A percentile compares a stretch with the other conserved stretches of the same genome.
Evolutionary conservation across 164 flowering plant species (phyloP).

Genomic region (Vitis cinerea): DNA sequence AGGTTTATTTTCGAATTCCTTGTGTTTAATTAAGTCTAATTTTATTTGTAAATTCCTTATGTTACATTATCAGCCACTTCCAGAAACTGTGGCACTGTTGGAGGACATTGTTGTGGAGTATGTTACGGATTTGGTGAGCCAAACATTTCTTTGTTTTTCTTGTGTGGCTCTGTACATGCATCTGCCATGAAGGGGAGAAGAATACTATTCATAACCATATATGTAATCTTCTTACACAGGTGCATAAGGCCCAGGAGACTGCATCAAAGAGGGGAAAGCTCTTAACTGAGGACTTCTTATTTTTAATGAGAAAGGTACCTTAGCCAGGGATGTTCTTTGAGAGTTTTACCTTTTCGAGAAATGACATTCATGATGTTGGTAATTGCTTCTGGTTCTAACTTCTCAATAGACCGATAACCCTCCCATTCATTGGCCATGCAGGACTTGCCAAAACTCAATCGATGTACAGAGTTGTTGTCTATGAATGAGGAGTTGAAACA

Average conservation of each 20-base stretch:
- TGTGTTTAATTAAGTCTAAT: not conserved
- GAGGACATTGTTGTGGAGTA: slow-evolving; percentile 97
- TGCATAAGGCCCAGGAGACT: slow-evolving; percentile 83
- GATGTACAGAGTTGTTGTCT: slow-evolving; percentile 73
- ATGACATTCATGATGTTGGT: not conserved
- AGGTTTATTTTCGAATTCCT: no score
- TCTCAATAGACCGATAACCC: not conserved
- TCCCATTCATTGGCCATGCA: slow-evolving; percentile 21
- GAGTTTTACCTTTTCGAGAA: not conserved
- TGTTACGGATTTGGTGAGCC: slow-evolving; percentile 78
- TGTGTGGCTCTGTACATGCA: not conserved
- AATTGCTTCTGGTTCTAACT: no score
- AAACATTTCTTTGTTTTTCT: not conserved
- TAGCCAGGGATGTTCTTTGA: not conserved
- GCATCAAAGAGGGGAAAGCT: slow-evolving; percentile 90
- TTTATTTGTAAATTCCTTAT: not conserved
- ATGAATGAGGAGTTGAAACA: slow-evolving; percentile 98
- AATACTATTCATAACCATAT: not conserved
- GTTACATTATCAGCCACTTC: slow-evolving; percentile 68
- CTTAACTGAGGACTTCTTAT: slow-evolving; percentile 81
- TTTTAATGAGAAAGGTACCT: slow-evolving; percentile 78
- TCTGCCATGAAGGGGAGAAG: not conserved
- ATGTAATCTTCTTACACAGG: slow-evolving; percentile 34
- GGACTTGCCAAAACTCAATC: slow-evolving; percentile 81
- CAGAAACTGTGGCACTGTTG: slow-evolving; percentile 80